A percentile compares a stretch with the other conserved stretches of the same genome.
Conservation (phyloP, 306 rosid species). For the Crotalaria pallida region DNA sequence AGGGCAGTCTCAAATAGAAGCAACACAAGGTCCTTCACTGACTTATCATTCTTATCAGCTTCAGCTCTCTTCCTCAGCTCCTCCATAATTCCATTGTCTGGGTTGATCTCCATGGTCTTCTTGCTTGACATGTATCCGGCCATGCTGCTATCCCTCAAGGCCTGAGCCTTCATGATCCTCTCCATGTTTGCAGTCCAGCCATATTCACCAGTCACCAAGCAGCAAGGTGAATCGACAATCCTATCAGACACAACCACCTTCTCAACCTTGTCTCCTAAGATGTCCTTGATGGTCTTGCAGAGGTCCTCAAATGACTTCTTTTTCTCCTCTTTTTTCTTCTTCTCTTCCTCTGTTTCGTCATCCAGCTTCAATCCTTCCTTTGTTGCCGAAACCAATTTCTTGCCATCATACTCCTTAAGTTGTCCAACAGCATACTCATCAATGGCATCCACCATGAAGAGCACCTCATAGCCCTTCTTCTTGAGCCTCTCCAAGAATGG, state of each 20-base stretch:
- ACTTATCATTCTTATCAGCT: slow-evolving; percentile 59
- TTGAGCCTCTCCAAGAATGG: slow-evolving; percentile 65
- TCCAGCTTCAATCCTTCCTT: slow-evolving; percentile 65
- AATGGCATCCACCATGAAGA: slow-evolving; percentile 67
- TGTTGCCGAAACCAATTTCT: slow-evolving; percentile 64
- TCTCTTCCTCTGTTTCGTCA: slow-evolving; percentile 62
- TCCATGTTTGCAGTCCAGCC: slow-evolving; percentile 79
- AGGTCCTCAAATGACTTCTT: slow-evolving; percentile 59
- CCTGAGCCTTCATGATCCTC: slow-evolving; percentile 74
- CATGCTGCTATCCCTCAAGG: slow-evolving; percentile 68
- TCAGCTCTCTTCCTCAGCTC: slow-evolving; percentile 64
- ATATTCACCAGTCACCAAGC: slow-evolving; percentile 70
- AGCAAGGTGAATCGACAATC: slow-evolving; percentile 67
- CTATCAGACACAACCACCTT: slow-evolving; percentile 66
- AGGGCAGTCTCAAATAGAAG: slow-evolving; percentile 62
- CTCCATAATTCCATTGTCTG: slow-evolving; percentile 71
- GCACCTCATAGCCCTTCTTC: slow-evolving; percentile 66
- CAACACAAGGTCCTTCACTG: slow-evolving; percentile 60
- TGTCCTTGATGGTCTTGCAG: slow-evolving; percentile 56
- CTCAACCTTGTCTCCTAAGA: slow-evolving; percentile 58
- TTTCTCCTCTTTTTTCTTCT: slow-evolving; percentile 52
- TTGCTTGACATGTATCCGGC: slow-evolving; percentile 62
- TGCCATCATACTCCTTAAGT: slow-evolving; percentile 60
- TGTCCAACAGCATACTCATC: slow-evolving; percentile 71
- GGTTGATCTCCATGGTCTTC: slow-evolving; percentile 77